phyloP scores from a whole-genome alignment of 2,329 filamentous ascomycete genomes.

The Trichoderma sp. region DNA sequence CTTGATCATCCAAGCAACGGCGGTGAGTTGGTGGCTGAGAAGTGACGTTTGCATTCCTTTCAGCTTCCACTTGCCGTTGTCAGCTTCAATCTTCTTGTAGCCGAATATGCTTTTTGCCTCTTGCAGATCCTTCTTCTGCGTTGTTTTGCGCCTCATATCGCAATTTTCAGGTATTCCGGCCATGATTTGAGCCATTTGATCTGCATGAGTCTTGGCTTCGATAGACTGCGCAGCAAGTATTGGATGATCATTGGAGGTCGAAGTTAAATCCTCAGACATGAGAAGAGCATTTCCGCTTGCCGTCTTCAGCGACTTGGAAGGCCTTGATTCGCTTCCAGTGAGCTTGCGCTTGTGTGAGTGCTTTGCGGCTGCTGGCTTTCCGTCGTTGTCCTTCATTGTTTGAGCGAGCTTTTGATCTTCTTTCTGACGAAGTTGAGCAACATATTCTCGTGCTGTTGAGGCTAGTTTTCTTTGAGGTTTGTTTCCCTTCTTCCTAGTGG shows the following conservation, averaged over 20 bases:
- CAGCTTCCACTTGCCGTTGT: slow-evolving; percentile 25
- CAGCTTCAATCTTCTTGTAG: slow-evolving; percentile 24
- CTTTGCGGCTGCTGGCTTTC: neutral
- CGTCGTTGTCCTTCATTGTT: neutral
- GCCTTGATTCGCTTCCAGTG: too few relatives aligned
- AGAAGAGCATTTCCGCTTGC: neutral
- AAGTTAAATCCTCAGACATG: neutral
- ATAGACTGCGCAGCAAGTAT: slow-evolving; percentile 4
- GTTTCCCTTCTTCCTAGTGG: neutral
- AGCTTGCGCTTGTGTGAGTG: neutral
- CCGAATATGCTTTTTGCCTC: slow-evolving; percentile 33
- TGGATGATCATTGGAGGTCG: neutral
- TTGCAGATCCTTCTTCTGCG: slow-evolving; percentile 31
- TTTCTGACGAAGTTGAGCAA: slow-evolving; percentile 2
- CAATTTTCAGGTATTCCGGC: slow-evolving; percentile 23
- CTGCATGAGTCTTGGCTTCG: slow-evolving; percentile 9
- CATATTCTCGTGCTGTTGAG: neutral
- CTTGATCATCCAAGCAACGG: slow-evolving; percentile 57
- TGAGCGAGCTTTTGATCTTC: slow-evolving; percentile 7
- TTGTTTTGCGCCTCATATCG: slow-evolving; percentile 28
- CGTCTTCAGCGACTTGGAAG: slow-evolving; percentile 2
- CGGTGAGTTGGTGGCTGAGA: slow-evolving; percentile 55
- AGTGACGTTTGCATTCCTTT: slow-evolving; percentile 39
- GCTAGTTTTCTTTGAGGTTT: neutral
- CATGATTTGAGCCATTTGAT: slow-evolving; percentile 25